phyloP scores from a whole-genome alignment of 2,329 filamentous ascomycete genomes.

The Penicillium brasilianum region DNA sequence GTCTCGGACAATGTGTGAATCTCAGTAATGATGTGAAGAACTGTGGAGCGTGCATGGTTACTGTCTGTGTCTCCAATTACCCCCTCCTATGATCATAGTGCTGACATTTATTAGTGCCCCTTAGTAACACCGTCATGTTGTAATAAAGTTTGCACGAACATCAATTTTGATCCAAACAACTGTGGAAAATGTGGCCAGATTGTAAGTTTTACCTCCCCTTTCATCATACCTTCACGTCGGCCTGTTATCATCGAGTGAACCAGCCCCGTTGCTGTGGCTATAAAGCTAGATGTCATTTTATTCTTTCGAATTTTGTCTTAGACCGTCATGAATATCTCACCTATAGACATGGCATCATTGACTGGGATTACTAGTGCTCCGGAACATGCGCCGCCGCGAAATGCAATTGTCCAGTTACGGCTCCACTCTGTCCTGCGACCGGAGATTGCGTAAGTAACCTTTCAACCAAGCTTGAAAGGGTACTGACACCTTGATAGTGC shows the following conservation, averaged over 20 bases:
- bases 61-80: background rate
- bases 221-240: background rate
- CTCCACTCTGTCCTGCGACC: slow-evolving; percentile 20
- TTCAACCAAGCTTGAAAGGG: background rate
- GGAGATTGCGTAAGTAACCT: slow-evolving; percentile 23
- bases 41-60: slow-evolving; percentile 19
- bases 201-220: slow-evolving; percentile 7
- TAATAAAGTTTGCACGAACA: slow-evolving; percentile 18
- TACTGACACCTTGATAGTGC: slow-evolving; percentile 16
- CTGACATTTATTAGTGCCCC: background rate
- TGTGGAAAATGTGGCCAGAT: slow-evolving; percentile 19
- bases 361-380: slow-evolving; percentile 15
- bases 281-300: background rate
- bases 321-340: background rate
- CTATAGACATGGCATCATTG: background rate
- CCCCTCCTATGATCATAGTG: background rate
- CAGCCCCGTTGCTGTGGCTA: background rate
- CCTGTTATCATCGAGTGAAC: background rate
- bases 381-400: slow-evolving; percentile 20
- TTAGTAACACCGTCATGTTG: slow-evolving; percentile 18
- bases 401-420: slow-evolving; percentile 18
- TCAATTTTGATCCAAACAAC: slow-evolving; percentile 10
- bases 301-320: background rate
- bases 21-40: background rate
- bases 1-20: background rate